Conservation (phyloP, 352 stramenopile species). For the Pseudoperonospora humuli region DNA sequence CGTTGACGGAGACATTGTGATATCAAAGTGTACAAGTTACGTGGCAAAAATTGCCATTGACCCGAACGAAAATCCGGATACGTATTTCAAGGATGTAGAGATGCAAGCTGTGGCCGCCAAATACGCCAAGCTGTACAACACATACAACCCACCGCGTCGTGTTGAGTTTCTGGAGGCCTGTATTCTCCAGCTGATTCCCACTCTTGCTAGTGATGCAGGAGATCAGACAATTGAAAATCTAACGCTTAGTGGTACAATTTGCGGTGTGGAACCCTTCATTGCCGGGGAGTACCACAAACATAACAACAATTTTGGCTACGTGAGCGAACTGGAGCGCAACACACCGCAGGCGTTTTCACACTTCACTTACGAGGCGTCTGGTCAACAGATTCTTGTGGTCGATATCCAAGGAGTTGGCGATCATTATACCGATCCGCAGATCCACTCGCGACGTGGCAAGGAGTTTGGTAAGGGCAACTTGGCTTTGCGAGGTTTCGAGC, state of each 20-base stretch:
- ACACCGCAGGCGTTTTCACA: constrained; percentile 87
- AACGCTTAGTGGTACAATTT: constrained; percentile 61
- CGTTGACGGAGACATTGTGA: constrained; percentile 16
- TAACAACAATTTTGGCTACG: constrained; percentile 81
- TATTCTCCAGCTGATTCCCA: constrained; percentile 61
- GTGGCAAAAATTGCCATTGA: constrained; percentile 81
- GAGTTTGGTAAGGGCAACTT: constrained; percentile 83
- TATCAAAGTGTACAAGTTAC: constrained; percentile 36
- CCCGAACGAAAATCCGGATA: constrained; percentile 67
- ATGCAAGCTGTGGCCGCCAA: constrained; percentile 79
- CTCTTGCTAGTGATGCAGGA: constrained; percentile 11
- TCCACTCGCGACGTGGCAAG: constrained; percentile 75
- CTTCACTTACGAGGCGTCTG: constrained; percentile 88
- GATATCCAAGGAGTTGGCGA: constrained; percentile 93
- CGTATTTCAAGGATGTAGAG: constrained; percentile 81
- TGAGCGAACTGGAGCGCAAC: constrained; percentile 72
- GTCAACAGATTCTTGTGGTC: constrained; percentile 89
- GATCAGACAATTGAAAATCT: constrained; percentile 30
- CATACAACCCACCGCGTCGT: constrained; percentile 63
- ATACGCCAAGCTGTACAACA: constrained; percentile 77
- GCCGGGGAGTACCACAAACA: constrained; percentile 77
- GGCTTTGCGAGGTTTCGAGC: constrained; percentile 53
- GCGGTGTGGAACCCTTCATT: constrained; percentile 72
- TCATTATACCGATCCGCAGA: constrained; percentile 94
- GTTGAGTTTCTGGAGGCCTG: constrained; percentile 74